These are phyloP conservation scores for Filobasidium uniguttulatum DNA, from an alignment of 1,284 basidiomycete genomes.

Conservation along the genomic window DNA sequence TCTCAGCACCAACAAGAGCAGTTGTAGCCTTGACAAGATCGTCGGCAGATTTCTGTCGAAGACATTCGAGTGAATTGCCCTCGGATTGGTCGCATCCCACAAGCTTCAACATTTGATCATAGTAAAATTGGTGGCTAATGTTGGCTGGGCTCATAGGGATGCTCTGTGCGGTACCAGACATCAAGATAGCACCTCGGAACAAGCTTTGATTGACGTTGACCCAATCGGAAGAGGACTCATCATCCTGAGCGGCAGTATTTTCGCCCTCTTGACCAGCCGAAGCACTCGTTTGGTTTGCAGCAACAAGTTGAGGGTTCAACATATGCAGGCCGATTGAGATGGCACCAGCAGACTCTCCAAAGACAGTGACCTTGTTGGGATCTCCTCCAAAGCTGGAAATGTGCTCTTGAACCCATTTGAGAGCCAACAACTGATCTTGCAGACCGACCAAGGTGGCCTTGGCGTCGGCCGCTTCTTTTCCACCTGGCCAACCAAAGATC, in stretches of 20 bases:
- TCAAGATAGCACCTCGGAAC: slow-evolving; percentile 36
- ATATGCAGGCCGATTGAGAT: slow-evolving; percentile 17
- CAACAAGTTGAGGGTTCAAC: slow-evolving; percentile 18
- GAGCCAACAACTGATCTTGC: slow-evolving; percentile 28
- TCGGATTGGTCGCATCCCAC: slow-evolving; percentile 16
- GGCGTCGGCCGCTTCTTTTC: slow-evolving; percentile 13
- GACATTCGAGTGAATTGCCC: slow-evolving; percentile 20
- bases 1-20: no score
- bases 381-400: slow-evolving; percentile 31
- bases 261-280: not conserved
- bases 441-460: slow-evolving; percentile 37
- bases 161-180: slow-evolving; percentile 31
- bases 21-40: not conserved
- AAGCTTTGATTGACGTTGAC: slow-evolving; percentile 9
- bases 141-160: slow-evolving; percentile 21
- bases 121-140: slow-evolving; percentile 23
- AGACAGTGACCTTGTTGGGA: slow-evolving; percentile 28
- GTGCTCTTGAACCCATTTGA: slow-evolving; percentile 29
- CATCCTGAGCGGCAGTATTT: not conserved
- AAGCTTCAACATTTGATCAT: slow-evolving; percentile 20
- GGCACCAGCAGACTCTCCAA: slow-evolving; percentile 1
- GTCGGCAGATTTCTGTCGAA: slow-evolving; percentile 19
- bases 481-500: not conserved
- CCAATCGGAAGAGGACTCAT: not conserved
- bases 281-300: slow-evolving; percentile 1